phyloP scores from a whole-genome alignment of 2,329 filamentous ascomycete species.

The Botryosphaeria agaves region DNA sequence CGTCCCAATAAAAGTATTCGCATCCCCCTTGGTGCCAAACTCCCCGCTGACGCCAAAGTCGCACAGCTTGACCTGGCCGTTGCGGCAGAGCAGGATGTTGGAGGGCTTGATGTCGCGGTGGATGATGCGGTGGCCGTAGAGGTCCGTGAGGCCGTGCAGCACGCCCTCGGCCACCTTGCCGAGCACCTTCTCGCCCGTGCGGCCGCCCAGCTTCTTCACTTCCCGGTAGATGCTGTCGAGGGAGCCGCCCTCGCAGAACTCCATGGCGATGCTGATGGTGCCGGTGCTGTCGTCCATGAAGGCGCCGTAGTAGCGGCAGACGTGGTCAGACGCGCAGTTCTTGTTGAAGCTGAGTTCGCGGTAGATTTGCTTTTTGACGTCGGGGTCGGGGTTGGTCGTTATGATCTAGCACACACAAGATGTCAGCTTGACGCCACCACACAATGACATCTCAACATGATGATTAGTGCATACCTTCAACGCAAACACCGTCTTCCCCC shows the following conservation, averaged over 20 bases:
- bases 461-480: slow-evolving; percentile 51
- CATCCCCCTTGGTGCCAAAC: slow-evolving; percentile 95
- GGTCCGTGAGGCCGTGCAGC: slow-evolving; percentile 80
- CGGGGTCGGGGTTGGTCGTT: slow-evolving; percentile 92
- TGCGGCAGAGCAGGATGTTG: slow-evolving; percentile 85
- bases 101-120: slow-evolving; percentile 98
- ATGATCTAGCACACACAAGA: slow-evolving; percentile 49
- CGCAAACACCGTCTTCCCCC: slow-evolving; percentile 87
- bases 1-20: slow-evolving; percentile 96
- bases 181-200: slow-evolving; percentile 91
- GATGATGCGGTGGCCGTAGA: slow-evolving; percentile 92
- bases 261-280: slow-evolving; percentile 97
- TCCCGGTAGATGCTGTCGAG: slow-evolving; percentile 95
- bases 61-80: slow-evolving; percentile 91
- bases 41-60: slow-evolving; percentile 97
- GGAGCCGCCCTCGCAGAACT: slow-evolving; percentile 93
- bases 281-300: slow-evolving; percentile 93
- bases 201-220: slow-evolving; percentile 84
- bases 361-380: slow-evolving; percentile 96
- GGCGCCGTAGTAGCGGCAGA: slow-evolving; percentile 92
- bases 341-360: slow-evolving; percentile 97
- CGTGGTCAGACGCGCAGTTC: slow-evolving; percentile 86
- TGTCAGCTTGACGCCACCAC: no score
- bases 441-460: slow-evolving; percentile 8
- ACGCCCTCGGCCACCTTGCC: slow-evolving; percentile 96